A percentile compares a stretch with the other conserved stretches of the same genome.
These are phyloP conservation scores for Lodderomyces metapsilosis DNA, from an alignment of 1,139 yeast species.

Conservation along the genomic window DNA sequence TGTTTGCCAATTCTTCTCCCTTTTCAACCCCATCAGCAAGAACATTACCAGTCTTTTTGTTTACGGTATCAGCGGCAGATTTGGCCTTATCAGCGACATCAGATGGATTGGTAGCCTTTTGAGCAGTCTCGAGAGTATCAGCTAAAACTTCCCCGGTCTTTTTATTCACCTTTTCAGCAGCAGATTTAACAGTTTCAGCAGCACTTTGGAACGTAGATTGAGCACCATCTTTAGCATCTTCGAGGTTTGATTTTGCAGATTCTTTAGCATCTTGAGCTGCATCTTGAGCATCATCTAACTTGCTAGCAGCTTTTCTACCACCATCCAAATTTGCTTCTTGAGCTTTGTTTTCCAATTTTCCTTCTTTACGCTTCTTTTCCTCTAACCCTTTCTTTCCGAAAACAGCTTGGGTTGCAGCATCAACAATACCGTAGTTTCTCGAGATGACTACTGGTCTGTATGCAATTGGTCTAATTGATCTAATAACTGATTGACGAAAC, in stretches of 20 bases:
- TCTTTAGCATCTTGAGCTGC: constrained; percentile 4
- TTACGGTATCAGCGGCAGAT: constrained; percentile 19
- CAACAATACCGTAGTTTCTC: constrained; percentile 9
- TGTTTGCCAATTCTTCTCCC: constrained; percentile 24
- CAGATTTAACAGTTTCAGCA: constrained; percentile 2
- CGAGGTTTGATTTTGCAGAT: not conserved
- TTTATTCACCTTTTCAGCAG: constrained; percentile 1
- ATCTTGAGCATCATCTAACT: constrained; percentile 10
- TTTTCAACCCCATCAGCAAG: constrained; percentile 29
- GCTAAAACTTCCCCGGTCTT: constrained; percentile 22
- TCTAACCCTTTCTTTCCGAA: constrained; percentile 12
- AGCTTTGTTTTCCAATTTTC: constrained; percentile 7
- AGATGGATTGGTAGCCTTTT: constrained; percentile 24
- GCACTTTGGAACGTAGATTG: not conserved
- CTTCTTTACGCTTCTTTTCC: constrained; percentile 7
- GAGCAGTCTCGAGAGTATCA: constrained; percentile 24
- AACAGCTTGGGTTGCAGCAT: constrained; percentile 10
- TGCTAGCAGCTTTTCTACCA: constrained; percentile 9
- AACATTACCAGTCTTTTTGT: constrained; percentile 26
- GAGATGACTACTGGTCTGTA: constrained; percentile 1
- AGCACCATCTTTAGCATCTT: constrained; percentile 3
- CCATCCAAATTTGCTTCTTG: constrained; percentile 8
- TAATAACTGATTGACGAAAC: constrained; percentile 6
- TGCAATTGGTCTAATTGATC: constrained; percentile 5
- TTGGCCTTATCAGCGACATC: constrained; percentile 27